Conservation (phyloP, 2,329 filamentous ascomycete genomes). For the Calonectria montana region DNA sequence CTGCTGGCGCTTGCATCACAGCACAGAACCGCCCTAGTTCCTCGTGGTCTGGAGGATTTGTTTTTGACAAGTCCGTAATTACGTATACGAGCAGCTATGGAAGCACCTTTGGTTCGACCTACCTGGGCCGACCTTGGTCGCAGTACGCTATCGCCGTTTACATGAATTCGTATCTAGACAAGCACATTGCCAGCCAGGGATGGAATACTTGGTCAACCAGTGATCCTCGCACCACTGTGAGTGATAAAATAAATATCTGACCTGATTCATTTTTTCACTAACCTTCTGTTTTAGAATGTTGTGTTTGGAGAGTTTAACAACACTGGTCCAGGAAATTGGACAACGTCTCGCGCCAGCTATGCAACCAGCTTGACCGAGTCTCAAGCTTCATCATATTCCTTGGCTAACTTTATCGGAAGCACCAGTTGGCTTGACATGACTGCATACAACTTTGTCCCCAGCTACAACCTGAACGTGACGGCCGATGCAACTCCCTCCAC, state of each 20-base stretch:
- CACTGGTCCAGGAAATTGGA: conserved; percentile 54
- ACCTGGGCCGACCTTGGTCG: conserved; percentile 60
- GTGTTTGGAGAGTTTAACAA: conserved; percentile 70
- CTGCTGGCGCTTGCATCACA: conserved; percentile 45
- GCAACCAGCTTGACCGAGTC: conserved; percentile 35
- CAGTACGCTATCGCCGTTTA: conserved; percentile 59
- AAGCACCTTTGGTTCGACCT: conserved; percentile 49
- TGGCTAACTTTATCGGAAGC: conserved; percentile 33
- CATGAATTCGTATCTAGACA: conserved; percentile 59
- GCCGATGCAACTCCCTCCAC: conserved; percentile 28
- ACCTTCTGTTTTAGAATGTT: conserved; percentile 46
- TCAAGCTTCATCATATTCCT: conserved; percentile 31
- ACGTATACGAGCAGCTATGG: conserved; percentile 42
- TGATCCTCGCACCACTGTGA: conserved; percentile 67
- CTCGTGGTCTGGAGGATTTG: conserved; percentile 45
- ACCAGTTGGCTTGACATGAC: conserved; percentile 40
- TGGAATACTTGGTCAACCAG: conserved; percentile 62
- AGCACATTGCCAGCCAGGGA: conserved; percentile 39
- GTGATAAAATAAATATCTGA: neutral
- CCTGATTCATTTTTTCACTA: neutral
- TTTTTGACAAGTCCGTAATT: conserved; percentile 47
- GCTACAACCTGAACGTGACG: conserved; percentile 22
- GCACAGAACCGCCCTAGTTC: conserved; percentile 46
- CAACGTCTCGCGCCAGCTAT: conserved; percentile 31
- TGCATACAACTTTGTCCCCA: conserved; percentile 38